Base-by-base conservation (phyloP, 2,329 filamentous ascomycete genomes). In the Geoglossum cookeanum region DNA sequence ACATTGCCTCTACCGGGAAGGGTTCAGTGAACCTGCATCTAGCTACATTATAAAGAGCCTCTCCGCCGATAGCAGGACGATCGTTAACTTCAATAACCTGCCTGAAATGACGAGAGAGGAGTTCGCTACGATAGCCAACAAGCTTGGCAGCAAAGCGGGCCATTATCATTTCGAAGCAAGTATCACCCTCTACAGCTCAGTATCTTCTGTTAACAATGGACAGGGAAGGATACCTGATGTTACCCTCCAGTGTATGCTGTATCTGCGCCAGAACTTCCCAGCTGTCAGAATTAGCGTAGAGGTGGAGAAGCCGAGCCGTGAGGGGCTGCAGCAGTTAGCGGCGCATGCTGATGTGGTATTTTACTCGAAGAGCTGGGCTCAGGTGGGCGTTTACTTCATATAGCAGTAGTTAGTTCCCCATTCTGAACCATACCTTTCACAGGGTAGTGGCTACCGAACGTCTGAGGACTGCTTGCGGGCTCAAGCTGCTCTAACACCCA, bases 141-240 rank as follows among this genome's bases (percentile, higher is more conserved):
- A 62, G 29, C 66, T 80, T 52, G 63, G 63, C 3, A 59, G 61
- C n/a, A 53, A 64, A 7, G 63, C 68, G 39, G 62, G 60, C 5
- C 87, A 81, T 83, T 84, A 80, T 71, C 84, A 88, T 70, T 87
- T 87, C 62, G 84, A 87, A 74, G 81, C 80, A 65, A 64, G 70
- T 59, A 55, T 32, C 3, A 32, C 37, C 44, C 33, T 29, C 33
- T 37, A 30, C 7, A 13, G 55, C 9, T 37, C 13, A 44, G 8
- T 9, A 13, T 22, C 27, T 9, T 57, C 15, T 11, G 17, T 37
- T 15, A 45, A 54, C 54, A 32, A 17, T 37, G 56, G 37, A 35
- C 58, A 74, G 79, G 85, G 84, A 59, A 78, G 84, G 57, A 78
- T 79, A 57, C 80, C 81, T 44, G 75, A 78, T 49, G 78, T 79